phyloP scores from a whole-genome alignment of 345 rosid genomes.

The Noccaea bulbosa region DNA sequence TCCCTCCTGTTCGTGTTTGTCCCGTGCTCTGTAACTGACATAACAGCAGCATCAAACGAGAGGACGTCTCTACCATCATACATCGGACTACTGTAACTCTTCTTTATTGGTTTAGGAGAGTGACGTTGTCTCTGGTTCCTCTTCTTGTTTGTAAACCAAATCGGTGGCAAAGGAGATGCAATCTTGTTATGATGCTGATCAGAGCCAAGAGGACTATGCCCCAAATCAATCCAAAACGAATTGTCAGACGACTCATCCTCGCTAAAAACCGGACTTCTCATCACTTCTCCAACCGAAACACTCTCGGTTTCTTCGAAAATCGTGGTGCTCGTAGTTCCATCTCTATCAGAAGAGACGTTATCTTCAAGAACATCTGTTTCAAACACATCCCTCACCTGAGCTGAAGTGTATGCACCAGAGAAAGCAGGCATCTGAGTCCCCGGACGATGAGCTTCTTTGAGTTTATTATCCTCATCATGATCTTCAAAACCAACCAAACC shows the following conservation, averaged over 20 bases:
- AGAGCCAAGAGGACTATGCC: constrained; percentile 90
- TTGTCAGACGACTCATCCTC: constrained; percentile 96
- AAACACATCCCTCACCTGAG: constrained; percentile 90
- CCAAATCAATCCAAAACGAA: constrained; percentile 95
- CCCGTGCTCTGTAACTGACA: constrained; percentile 58
- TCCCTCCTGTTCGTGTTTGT: constrained; percentile 48
- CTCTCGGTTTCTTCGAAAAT: constrained; percentile 92
- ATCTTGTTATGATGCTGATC: constrained; percentile 61
- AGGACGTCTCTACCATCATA: constrained; percentile 65
- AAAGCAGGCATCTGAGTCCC: constrained; percentile 86
- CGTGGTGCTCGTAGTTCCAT: constrained; percentile 71
- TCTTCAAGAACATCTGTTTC: constrained; percentile 84
- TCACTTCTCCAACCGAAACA: constrained; percentile 88
- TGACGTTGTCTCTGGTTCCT: constrained; percentile 60
- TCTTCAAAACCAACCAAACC: constrained; percentile 59
- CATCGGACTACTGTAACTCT: constrained; percentile 73
- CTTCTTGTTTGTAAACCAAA: constrained; percentile 65
- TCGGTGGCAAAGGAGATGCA: constrained; percentile 74
- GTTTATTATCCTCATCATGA: constrained; percentile 50
- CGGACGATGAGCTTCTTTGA: constrained; percentile 54
- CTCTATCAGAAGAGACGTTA: constrained; percentile 78
- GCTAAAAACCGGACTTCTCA: constrained; percentile 95
- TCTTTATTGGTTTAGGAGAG: constrained; percentile 50
- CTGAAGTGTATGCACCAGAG: constrained; percentile 86
- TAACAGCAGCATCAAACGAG: constrained; percentile 82